Conservation (phyloP, 768 basidiomycete species). For the Trametes sanguinea region DNA sequence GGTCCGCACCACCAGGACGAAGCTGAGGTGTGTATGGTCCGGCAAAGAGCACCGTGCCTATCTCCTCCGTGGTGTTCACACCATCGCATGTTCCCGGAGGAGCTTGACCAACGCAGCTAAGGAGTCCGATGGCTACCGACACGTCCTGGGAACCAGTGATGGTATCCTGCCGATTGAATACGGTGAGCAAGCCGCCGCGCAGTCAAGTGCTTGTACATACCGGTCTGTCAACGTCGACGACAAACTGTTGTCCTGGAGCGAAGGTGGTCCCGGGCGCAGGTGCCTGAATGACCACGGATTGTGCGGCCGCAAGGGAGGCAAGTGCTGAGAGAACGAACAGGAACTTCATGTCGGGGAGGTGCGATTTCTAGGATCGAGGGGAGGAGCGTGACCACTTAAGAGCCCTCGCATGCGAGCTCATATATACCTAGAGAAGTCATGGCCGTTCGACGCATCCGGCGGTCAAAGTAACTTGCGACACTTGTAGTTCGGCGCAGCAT, state of each 20-base stretch:
- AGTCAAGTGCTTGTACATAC: slow-evolving; percentile 23
- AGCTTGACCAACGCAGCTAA: slow-evolving; percentile 26
- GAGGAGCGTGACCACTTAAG: too few species aligned
- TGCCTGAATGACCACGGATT: slow-evolving; percentile 1
- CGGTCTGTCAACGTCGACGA: slow-evolving; percentile 38
- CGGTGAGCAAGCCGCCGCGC: too few species aligned
- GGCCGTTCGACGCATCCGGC: too few species aligned
- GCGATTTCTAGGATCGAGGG: too few species aligned
- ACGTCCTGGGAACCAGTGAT: slow-evolving; percentile 37
- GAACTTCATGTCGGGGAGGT: background rate
- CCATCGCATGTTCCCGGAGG: slow-evolving; percentile 23
- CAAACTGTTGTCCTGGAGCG: slow-evolving; percentile 23
- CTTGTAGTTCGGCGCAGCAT: too few species aligned
- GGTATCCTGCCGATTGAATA: slow-evolving; percentile 24
- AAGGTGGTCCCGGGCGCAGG: background rate
- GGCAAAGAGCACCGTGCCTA: slow-evolving; percentile 35
- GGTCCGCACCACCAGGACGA: slow-evolving; percentile 5
- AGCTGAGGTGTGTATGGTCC: slow-evolving; percentile 33
- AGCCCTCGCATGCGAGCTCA: too few species aligned
- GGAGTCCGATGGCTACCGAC: slow-evolving; percentile 36
- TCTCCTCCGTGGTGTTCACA: slow-evolving; percentile 18
- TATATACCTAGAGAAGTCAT: too few species aligned
- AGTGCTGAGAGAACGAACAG: background rate
- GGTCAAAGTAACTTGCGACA: too few species aligned
- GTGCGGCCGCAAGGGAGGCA: background rate